These are phyloP conservation scores for Durusdinium trenchii DNA, from an alignment of 73 alveolate genomes.

Conservation along the genomic window DNA sequence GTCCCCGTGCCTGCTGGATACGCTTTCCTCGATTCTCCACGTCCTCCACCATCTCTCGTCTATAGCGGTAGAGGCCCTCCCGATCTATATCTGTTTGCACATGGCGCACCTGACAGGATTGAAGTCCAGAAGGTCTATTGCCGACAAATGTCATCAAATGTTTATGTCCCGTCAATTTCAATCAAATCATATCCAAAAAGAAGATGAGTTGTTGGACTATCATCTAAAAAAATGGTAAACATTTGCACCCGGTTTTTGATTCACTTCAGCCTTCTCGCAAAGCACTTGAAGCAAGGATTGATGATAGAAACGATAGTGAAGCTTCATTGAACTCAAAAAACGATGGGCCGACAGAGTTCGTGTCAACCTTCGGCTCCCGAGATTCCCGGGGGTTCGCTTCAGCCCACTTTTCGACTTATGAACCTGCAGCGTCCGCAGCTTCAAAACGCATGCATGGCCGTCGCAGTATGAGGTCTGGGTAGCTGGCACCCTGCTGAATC, in stretches of 20 bases:
- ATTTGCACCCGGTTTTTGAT: too few species aligned
- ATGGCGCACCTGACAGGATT: slow-evolving; percentile 39
- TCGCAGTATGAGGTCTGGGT: not conserved
- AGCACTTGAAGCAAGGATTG: too few species aligned
- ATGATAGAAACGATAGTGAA: too few species aligned
- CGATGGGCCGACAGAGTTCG: too few species aligned
- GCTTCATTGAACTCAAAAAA: too few species aligned
- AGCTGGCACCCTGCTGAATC: slow-evolving; percentile 73
- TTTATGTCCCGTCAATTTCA: not conserved
- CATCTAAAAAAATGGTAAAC: too few species aligned
- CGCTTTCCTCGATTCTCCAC: slow-evolving; percentile 82
- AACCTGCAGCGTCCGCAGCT: not conserved
- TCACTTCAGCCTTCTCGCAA: too few species aligned
- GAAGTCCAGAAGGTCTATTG: too few species aligned
- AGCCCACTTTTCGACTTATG: slow-evolving; percentile 62
- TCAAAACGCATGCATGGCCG: not conserved
- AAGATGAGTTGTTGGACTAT: too few species aligned
- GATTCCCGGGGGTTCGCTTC: slow-evolving; percentile 14
- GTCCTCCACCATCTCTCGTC: slow-evolving; percentile 60
- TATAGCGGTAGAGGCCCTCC: slow-evolving; percentile 34
- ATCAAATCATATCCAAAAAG: too few species aligned
- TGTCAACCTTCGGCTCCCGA: not conserved
- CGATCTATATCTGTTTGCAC: slow-evolving; percentile 66
- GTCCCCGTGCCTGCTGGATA: slow-evolving; percentile 42
- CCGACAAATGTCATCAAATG: not conserved